These are phyloP conservation scores for Euphrasia confusa DNA, from an alignment of 257 asterid genomes.

Conservation along the genomic window DNA sequence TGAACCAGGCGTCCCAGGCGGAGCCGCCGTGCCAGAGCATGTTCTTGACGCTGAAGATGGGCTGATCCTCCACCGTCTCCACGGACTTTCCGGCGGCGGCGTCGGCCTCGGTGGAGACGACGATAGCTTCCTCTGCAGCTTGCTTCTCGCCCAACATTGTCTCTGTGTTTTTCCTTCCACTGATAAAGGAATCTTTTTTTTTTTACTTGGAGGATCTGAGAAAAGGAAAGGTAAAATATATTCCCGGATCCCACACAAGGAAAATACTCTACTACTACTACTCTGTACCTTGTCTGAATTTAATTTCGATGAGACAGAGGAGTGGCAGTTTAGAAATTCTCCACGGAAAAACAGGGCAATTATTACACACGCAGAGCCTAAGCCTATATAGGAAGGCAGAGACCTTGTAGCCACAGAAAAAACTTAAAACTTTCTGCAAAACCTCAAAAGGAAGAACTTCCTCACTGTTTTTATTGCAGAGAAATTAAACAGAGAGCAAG, in stretches of 20 bases:
- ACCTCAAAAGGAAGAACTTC: constrained; percentile 2
- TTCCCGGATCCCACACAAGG: no score
- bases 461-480: background rate
- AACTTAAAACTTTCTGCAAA: background rate
- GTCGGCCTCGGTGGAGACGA: constrained; percentile 35
- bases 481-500: background rate
- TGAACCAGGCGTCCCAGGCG: constrained; percentile 97
- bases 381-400: no score
- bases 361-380: constrained; percentile 2
- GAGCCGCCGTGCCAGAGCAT: constrained; percentile 99
- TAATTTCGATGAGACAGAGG: background rate
- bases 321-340: background rate
- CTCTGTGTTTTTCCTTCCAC: constrained; percentile 22
- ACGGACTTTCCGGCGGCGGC: constrained; percentile 28
- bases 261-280: no score
- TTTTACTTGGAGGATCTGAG: constrained; percentile 6
- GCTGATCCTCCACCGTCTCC: constrained; percentile 41
- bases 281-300: no score
- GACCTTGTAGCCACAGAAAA: background rate
- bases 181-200: background rate
- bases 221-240: background rate
- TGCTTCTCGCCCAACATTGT: constrained; percentile 74
- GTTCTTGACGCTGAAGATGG: constrained; percentile 56
- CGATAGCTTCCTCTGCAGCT: constrained; percentile 83
- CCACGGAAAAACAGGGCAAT: constrained; percentile 8